phyloP scores from a whole-genome alignment of 768 basidiomycete genomes.

The Russula abietina region DNA sequence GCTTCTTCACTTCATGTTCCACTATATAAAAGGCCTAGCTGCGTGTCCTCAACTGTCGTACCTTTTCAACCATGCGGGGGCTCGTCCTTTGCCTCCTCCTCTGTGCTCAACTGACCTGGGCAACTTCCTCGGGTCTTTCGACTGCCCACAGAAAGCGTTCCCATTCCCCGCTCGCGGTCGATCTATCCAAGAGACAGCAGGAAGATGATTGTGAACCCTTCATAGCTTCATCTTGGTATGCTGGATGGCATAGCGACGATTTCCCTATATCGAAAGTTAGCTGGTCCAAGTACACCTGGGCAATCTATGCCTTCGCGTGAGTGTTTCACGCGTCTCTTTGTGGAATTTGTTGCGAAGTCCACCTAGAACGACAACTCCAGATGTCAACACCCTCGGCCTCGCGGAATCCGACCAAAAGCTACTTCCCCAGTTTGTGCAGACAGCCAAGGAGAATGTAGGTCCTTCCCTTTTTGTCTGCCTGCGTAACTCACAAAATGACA shows the following conservation, averaged over 20 bases:
- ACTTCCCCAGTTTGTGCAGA: slow-evolving; percentile 51
- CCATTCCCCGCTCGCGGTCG: neutral
- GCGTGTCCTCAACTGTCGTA: too few relatives aligned
- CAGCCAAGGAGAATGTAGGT: slow-evolving; percentile 37
- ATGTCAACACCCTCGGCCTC: slow-evolving; percentile 32
- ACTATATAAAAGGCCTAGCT: too few relatives aligned
- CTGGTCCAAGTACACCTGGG: slow-evolving; percentile 62
- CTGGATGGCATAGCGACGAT: slow-evolving; percentile 52
- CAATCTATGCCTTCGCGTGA: slow-evolving; percentile 66
- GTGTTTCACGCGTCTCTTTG: slow-evolving; percentile 20
- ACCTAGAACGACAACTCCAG: slow-evolving; percentile 33
- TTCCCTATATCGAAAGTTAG: slow-evolving; percentile 50
- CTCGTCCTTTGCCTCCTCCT: neutral
- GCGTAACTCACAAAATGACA: slow-evolving; percentile 28
- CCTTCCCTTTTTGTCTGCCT: neutral
- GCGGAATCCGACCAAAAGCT: slow-evolving; percentile 41
- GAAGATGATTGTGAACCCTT: neutral
- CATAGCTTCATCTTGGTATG: slow-evolving; percentile 57
- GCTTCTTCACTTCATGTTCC: too few relatives aligned
- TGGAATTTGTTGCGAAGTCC: neutral
- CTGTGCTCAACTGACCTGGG: slow-evolving; percentile 1
- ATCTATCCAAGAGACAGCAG: neutral
- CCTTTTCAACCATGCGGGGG: neutral
- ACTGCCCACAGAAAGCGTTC: neutral
- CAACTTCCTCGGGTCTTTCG: neutral